These are phyloP conservation scores for Capsicum rhomboideum DNA, from an alignment of 257 asterid genomes.

Conservation along the genomic window DNA sequence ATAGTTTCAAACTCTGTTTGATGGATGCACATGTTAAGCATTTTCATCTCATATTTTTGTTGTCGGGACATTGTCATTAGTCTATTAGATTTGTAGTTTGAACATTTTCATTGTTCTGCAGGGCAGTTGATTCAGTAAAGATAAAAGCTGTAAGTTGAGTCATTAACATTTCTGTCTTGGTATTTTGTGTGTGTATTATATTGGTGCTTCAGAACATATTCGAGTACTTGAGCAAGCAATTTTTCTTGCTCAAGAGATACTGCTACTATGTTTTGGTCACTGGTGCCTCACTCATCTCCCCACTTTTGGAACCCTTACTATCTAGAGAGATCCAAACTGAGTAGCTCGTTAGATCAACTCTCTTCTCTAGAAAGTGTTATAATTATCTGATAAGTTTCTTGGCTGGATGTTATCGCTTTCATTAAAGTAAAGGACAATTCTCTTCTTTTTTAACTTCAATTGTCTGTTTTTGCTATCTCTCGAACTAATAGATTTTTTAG, in stretches of 20 bases:
- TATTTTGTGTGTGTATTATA: neutral
- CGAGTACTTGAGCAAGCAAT: neutral
- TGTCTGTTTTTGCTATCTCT: conserved; percentile 29
- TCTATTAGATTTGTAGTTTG: neutral
- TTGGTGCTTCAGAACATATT: neutral
- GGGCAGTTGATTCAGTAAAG: neutral
- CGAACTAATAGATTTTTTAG: conserved; percentile 29
- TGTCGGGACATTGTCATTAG: neutral
- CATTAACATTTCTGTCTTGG: neutral
- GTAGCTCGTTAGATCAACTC: conserved; percentile 71
- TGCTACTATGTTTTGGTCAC: neutral
- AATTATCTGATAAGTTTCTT: conserved; percentile 19
- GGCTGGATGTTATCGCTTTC: conserved; percentile 27
- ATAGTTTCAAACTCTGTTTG: neutral
- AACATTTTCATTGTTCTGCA: neutral
- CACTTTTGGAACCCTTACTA: conserved; percentile 67
- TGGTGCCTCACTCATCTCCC: conserved; percentile 36
- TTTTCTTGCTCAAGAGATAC: neutral
- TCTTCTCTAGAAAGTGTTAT: conserved; percentile 30
- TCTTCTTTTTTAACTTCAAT: conserved; percentile 31
- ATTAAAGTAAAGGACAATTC: conserved; percentile 49
- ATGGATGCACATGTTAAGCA: neutral
- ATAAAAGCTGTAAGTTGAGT: neutral
- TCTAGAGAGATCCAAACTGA: conserved; percentile 52
- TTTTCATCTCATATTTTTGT: neutral